These are phyloP conservation scores for Lotus japonicus DNA, from an alignment of 306 rosid genomes.

Conservation along the genomic window DNA sequence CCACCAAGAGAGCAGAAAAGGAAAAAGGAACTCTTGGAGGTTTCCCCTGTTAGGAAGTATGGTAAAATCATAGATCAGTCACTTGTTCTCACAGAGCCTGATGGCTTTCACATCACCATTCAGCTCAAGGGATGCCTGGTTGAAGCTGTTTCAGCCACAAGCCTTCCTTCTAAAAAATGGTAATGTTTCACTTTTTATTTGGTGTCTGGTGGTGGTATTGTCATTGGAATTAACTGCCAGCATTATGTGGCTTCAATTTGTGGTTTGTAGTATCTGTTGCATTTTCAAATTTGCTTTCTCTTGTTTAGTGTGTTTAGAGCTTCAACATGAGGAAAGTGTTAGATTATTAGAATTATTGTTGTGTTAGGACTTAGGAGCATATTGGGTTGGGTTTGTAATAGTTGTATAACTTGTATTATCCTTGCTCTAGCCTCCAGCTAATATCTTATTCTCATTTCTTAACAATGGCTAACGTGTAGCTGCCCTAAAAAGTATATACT, in stretches of 20 bases:
- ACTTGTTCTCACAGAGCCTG: conserved; percentile 51
- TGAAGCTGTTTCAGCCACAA: conserved; percentile 77
- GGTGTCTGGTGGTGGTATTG: conserved; percentile 1
- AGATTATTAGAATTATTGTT: background rate
- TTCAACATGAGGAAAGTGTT: background rate
- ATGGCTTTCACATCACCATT: conserved; percentile 41
- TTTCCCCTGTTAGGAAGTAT: conserved; percentile 52
- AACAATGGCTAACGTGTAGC: background rate
- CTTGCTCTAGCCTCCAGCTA: background rate
- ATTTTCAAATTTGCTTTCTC: background rate
- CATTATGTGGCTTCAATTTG: background rate
- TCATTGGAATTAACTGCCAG: background rate
- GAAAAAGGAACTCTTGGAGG: conserved; percentile 60
- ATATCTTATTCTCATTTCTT: background rate
- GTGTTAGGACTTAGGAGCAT: background rate
- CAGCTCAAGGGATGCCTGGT: conserved; percentile 54
- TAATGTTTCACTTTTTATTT: conserved; percentile 26
- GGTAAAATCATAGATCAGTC: conserved; percentile 50
- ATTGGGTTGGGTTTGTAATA: background rate
- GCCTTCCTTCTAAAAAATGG: conserved; percentile 76
- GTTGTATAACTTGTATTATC: background rate
- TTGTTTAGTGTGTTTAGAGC: background rate
- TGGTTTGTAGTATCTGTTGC: conserved; percentile 1
- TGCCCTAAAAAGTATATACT: background rate
- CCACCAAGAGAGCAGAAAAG: conserved; percentile 45